phyloP scores from a whole-genome alignment of 2,329 filamentous ascomycete genomes.

The Endoconidiophora laricicola region DNA sequence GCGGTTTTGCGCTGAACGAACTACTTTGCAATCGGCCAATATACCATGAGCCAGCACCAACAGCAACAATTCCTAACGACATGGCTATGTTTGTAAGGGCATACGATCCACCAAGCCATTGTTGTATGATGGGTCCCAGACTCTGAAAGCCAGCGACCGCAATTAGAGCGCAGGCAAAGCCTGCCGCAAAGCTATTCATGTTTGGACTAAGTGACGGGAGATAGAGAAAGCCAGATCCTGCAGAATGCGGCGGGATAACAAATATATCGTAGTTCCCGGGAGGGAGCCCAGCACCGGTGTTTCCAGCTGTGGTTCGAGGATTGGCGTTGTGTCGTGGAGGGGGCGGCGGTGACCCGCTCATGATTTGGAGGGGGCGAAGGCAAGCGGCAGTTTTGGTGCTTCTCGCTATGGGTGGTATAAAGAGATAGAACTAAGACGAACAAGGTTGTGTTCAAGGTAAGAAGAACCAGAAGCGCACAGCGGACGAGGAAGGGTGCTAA shows the following conservation, averaged over 20 bases:
- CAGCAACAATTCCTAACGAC: slow-evolving; percentile 50
- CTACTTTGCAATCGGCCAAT: slow-evolving; percentile 24
- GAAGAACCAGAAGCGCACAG: neutral
- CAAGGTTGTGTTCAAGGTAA: neutral
- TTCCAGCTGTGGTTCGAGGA: slow-evolving; percentile 39
- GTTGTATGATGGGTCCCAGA: slow-evolving; percentile 54
- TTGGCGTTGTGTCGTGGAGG: slow-evolving; percentile 73
- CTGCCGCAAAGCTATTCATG: slow-evolving; percentile 79
- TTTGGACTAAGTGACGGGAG: slow-evolving; percentile 78
- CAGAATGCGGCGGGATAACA: slow-evolving; percentile 81
- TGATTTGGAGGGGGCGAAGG: slow-evolving; percentile 15
- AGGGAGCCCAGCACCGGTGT: slow-evolving; percentile 42
- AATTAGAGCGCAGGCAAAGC: slow-evolving; percentile 61
- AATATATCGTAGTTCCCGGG: slow-evolving; percentile 94
- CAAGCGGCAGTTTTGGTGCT: neutral
- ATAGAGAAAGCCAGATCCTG: slow-evolving; percentile 81
- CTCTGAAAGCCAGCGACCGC: slow-evolving; percentile 56
- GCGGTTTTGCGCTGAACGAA: slow-evolving; percentile 8
- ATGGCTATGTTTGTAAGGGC: slow-evolving; percentile 59
- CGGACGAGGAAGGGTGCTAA: neutral
- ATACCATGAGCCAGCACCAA: slow-evolving; percentile 66
- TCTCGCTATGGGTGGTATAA: neutral
- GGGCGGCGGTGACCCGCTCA: slow-evolving; percentile 51
- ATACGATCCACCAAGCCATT: slow-evolving; percentile 56
- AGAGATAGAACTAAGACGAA: neutral